Conservation (phyloP, 2,329 filamentous ascomycete species). For the Graphilbum sp. region DNA sequence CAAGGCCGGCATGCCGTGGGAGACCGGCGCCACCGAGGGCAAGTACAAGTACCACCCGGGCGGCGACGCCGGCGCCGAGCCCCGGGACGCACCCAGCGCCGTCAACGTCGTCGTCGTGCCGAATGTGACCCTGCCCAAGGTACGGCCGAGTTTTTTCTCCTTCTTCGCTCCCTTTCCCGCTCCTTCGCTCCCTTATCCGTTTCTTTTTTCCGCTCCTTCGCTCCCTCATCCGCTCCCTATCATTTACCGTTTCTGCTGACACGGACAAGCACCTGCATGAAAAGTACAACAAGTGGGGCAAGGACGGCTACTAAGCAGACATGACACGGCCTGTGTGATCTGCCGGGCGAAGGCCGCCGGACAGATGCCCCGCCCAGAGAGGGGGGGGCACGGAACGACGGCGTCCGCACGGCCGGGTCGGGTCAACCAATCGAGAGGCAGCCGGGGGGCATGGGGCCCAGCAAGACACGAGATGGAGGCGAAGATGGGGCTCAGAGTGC, state of each 20-base stretch:
- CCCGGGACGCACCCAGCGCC: constrained; percentile 84
- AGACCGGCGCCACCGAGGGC: constrained; percentile 46
- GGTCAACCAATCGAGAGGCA: too few species aligned
- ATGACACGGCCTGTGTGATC: neutral
- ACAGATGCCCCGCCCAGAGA: too few species aligned
- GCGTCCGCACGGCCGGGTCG: too few species aligned
- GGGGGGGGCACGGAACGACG: too few species aligned
- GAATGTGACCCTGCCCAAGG: constrained; percentile 82
- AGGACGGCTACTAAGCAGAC: constrained; percentile 62
- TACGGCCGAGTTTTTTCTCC: constrained; percentile 21
- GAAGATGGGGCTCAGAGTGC: too few species aligned
- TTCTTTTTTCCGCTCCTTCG: neutral
- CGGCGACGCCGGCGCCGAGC: constrained; percentile 57
- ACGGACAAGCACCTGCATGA: constrained; percentile 65
- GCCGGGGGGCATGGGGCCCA: too few species aligned
- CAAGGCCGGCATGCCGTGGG: constrained; percentile 78
- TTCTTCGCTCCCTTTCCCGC: neutral
- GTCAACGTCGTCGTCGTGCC: constrained; percentile 90
- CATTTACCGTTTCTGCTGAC: neutral
- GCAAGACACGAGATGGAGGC: too few species aligned
- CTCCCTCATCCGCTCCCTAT: too few species aligned
- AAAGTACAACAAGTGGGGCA: constrained; percentile 98
- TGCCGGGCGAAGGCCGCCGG: too few species aligned
- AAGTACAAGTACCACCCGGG: constrained; percentile 74
- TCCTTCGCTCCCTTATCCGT: neutral